These are phyloP conservation scores for Parathielavia hyrcaniae DNA, from an alignment of 495 filamentous ascomycete species.

Conservation along the genomic window DNA sequence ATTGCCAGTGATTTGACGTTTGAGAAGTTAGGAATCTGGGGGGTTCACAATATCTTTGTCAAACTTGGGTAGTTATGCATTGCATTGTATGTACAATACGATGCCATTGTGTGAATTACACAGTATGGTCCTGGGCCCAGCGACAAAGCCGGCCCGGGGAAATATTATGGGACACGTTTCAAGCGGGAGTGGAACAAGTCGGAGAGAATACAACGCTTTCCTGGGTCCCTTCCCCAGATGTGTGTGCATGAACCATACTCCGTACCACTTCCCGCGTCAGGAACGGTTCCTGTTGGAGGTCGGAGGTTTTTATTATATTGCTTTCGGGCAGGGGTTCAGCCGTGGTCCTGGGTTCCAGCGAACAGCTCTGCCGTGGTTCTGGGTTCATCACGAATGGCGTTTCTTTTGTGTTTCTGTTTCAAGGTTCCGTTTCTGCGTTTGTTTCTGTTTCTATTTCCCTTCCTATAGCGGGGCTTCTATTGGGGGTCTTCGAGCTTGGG, in stretches of 20 bases:
- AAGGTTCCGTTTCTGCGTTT: too few species aligned
- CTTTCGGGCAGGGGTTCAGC: background rate
- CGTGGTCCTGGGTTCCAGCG: background rate
- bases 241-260: background rate
- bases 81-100: too few species aligned
- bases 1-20: too few species aligned
- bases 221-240: background rate
- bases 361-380: background rate
- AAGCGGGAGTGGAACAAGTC: background rate
- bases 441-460: background rate
- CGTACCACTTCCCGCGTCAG: background rate
- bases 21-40: too few species aligned
- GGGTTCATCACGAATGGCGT: background rate
- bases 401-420: conserved; percentile 6
- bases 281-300: conserved; percentile 9
- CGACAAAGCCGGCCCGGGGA: too few species aligned
- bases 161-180: too few species aligned
- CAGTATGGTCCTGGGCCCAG: too few species aligned
- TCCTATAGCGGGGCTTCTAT: background rate
- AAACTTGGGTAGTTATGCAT: too few species aligned
- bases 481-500: background rate
- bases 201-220: background rate
- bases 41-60: too few species aligned
- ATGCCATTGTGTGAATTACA: too few species aligned
- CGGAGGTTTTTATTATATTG: background rate